phyloP scores from a whole-genome alignment of 768 basidiomycete genomes.

The Clitopilus hobsonii region DNA sequence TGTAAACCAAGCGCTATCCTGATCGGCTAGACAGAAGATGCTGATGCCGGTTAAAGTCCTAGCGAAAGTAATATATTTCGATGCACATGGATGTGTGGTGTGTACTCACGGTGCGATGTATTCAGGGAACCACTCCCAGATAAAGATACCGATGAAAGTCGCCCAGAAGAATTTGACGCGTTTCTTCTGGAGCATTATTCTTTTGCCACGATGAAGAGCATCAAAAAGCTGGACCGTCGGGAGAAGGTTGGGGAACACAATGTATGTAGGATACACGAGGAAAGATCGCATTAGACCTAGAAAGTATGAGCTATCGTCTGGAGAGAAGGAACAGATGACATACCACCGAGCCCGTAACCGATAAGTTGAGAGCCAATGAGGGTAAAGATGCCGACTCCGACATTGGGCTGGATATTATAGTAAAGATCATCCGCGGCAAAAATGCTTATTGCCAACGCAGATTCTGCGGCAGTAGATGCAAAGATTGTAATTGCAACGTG shows the following conservation, averaged over 20 bases:
- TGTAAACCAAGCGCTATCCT: background rate
- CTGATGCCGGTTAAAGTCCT: slow-evolving; percentile 57
- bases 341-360: slow-evolving; percentile 7
- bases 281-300: slow-evolving; percentile 31
- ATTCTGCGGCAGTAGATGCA: slow-evolving; percentile 54
- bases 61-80: background rate
- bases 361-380: slow-evolving; percentile 8
- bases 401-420: slow-evolving; percentile 31
- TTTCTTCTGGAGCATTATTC: slow-evolving; percentile 39
- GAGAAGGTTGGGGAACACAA: slow-evolving; percentile 36
- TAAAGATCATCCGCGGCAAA: slow-evolving; percentile 50
- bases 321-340: no score
- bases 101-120: slow-evolving; percentile 33
- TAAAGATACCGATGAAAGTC: slow-evolving; percentile 46
- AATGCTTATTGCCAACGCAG: slow-evolving; percentile 54
- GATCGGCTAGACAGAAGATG: slow-evolving; percentile 41
- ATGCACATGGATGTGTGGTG: slow-evolving; percentile 12
- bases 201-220: slow-evolving; percentile 38
- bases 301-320: no score
- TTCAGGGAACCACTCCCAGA: slow-evolving; percentile 55
- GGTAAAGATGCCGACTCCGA: slow-evolving; percentile 10
- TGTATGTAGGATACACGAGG: slow-evolving; percentile 44
- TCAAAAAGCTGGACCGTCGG: slow-evolving; percentile 40
- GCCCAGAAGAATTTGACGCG: slow-evolving; percentile 56
- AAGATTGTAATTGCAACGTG: slow-evolving; percentile 63